Evolutionary conservation across 1,284 basidiomycete genomes (phyloP).

Genomic region (Rhodotorula mucilaginosa): DNA sequence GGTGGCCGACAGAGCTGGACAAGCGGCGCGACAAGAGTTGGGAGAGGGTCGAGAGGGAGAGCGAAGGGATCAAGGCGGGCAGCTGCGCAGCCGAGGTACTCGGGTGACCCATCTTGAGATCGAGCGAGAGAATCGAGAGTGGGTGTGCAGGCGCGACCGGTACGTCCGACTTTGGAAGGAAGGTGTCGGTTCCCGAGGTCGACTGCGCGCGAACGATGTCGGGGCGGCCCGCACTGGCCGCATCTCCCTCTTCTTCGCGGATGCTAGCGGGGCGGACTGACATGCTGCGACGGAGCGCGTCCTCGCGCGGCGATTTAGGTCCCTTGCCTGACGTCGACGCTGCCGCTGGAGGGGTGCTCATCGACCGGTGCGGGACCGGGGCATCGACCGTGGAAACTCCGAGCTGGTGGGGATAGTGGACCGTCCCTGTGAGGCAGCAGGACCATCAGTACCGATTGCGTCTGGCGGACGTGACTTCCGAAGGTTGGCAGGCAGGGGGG

Average conservation of each 20-base stretch:
- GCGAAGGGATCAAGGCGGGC: constrained; percentile 77
- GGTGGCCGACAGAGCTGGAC: constrained; percentile 70
- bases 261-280: constrained; percentile 17
- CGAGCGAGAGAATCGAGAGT: constrained; percentile 70
- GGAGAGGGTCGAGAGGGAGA: constrained; percentile 91
- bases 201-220: constrained; percentile 12
- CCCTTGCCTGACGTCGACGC: constrained; percentile 2
- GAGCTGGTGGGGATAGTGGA: constrained; percentile 44
- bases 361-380: constrained; percentile 2
- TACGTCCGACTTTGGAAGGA: constrained; percentile 9
- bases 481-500: not conserved
- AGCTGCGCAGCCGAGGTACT: constrained; percentile 59
- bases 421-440: constrained; percentile 32
- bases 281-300: constrained; percentile 27
- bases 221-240: constrained; percentile 12
- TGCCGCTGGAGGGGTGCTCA: constrained; percentile 12
- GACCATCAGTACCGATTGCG: too few relatives aligned
- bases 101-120: constrained; percentile 76
- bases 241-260: not conserved
- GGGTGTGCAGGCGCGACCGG: constrained; percentile 32
- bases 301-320: not conserved
- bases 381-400: constrained; percentile 26
- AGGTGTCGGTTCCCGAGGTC: not conserved
- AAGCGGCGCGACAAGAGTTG: constrained; percentile 87
- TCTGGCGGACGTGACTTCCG: too few relatives aligned